Base-by-base conservation (phyloP, 1,284 basidiomycete species). In the Volvariella volvacea region DNA sequence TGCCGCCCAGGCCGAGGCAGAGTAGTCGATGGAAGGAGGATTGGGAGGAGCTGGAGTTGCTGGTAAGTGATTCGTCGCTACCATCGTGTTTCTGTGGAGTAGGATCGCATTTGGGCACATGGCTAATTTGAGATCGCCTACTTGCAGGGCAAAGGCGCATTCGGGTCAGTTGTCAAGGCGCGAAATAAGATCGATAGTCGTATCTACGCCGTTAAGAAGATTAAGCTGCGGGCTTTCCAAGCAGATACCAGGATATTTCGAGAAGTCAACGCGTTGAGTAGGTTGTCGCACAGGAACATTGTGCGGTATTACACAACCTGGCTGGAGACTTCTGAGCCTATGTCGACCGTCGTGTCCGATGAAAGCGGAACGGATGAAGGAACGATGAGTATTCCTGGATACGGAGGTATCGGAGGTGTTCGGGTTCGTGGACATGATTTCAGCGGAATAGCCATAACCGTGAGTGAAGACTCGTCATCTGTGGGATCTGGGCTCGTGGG, bases 91-190 rank as follows among this genome's bases (percentile, higher is more conserved):
- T 25, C 38, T 30, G 8, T 4, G 0, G 19, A 30, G 19, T n/a
- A n/a, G n/a, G n/a, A n/a, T n/a, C n/a, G 3, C 43, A 2, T 37
- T 37, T 22, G 41, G 20, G 19, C 45, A 28, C 14, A 20, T 28
- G 41, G 32, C 10, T 22, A 39, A 41, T 38, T 43, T 22, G 2
- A 25, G 10, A 48, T 15, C 31, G 4, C 44, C 32, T 17, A 32
- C 15, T 37, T 47, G n/a, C 49, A 90, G 86, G 93, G 94, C 1
- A 88, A 87, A 59, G 93, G 93, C 1, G 92, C 88, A 0, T 98
- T 94, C 60, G 92, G 93, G 0, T 88, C 89, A 17, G 94, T 97
- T 0, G 91, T 96, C 37, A 97, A 97, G 62, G 93, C 92, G 1
- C 73, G 84, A 43, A 94, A 97, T 59, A 88, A 83, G 64, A 77